These are phyloP conservation scores for Coemansia sp. DNA, from an alignment of 192 early-diverging fungal species.

Conservation along the genomic window DNA sequence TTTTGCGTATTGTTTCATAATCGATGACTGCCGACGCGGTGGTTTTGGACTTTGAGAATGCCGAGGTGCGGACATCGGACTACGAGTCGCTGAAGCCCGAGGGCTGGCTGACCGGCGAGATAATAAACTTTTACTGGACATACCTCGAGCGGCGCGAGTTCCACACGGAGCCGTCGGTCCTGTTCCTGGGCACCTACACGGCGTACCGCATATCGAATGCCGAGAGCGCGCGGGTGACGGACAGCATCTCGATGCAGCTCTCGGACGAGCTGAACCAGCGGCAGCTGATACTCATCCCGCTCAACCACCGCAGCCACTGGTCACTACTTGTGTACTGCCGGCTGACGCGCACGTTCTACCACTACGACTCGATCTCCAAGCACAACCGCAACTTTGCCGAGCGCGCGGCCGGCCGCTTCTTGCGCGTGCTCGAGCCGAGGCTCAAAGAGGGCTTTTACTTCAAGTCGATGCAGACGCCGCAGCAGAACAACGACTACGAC, in stretches of 20 bases:
- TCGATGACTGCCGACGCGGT: conserved; percentile 28
- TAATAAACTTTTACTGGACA: conserved; percentile 56
- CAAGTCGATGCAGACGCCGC: conserved; percentile 55
- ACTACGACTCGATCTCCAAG: conserved; percentile 50
- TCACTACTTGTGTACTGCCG: conserved; percentile 50
- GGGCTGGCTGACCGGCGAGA: conserved; percentile 53
- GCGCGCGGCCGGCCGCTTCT: conserved; percentile 43
- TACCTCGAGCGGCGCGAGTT: conserved; percentile 49
- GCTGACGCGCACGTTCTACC: conserved; percentile 50
- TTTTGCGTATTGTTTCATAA: too few relatives aligned
- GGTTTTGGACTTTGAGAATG: conserved; percentile 48
- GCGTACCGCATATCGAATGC: conserved; percentile 53
- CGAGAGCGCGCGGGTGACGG: conserved; percentile 32
- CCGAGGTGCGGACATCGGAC: conserved; percentile 48
- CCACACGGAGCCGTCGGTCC: conserved; percentile 20
- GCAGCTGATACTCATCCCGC: conserved; percentile 43
- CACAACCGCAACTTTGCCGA: conserved; percentile 50
- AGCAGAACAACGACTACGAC: conserved; percentile 53
- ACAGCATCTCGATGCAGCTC: conserved; percentile 44
- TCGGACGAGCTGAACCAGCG: conserved; percentile 33
- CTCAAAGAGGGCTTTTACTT: conserved; percentile 49
- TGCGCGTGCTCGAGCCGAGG: conserved; percentile 38
- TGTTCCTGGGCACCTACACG: conserved; percentile 53
- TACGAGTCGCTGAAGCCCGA: conserved; percentile 48
- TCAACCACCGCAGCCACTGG: conserved; percentile 53